Evolutionary conservation across 2,329 filamentous ascomycete species (phyloP).

Genomic region (Aspergillus piperis): DNA sequence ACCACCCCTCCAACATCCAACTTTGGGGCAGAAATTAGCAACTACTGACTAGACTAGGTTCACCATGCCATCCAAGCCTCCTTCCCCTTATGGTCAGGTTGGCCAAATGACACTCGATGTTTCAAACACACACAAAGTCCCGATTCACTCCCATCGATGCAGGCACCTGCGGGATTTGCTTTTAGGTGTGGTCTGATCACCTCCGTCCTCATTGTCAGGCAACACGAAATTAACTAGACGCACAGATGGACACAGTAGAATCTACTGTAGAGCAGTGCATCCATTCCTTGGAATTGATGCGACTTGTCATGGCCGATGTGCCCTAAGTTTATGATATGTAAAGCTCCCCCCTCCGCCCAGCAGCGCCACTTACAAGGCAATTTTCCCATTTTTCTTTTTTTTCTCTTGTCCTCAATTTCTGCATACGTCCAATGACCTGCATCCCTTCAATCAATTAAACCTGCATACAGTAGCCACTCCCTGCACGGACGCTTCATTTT

Average conservation of each 20-base stretch:
- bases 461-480: background rate
- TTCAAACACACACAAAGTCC: background rate
- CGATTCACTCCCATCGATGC: background rate
- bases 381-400: background rate
- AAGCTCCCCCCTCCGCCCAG: background rate
- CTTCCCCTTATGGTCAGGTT: background rate
- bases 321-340: background rate
- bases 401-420: background rate
- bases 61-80: background rate
- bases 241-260: too few relatives aligned
- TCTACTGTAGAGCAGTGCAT: too few relatives aligned
- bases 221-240: too few relatives aligned
- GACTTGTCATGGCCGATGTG: background rate
- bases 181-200: slow-evolving; percentile 5
- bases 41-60: background rate
- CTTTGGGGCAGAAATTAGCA: background rate
- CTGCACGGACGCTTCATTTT: background rate
- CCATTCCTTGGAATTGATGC: background rate
- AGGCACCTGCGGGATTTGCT: background rate
- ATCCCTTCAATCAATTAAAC: background rate
- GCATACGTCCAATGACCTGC: background rate
- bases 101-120: background rate
- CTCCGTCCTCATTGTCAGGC: background rate
- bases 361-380: background rate
- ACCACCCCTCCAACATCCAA: background rate